Conservation (phyloP, 2,329 filamentous ascomycete genomes). For the Aspergillus sp. region DNA sequence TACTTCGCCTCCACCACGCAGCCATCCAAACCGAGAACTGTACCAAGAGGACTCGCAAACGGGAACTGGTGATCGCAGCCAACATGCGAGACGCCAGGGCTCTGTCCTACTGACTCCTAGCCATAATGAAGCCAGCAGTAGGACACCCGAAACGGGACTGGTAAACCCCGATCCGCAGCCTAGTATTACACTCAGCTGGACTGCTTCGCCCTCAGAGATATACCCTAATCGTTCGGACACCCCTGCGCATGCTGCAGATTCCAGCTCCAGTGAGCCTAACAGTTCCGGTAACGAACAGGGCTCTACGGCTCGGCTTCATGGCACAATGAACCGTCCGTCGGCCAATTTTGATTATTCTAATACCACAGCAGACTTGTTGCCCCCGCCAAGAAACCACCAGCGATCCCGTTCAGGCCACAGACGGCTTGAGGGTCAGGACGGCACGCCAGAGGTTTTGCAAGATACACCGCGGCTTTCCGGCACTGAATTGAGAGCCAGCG, state of each 20-base stretch:
- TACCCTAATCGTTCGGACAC: conserved; percentile 31
- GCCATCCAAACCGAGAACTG: conserved; percentile 33
- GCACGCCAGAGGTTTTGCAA: conserved; percentile 27
- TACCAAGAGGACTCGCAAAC: conserved; percentile 34
- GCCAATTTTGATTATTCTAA: conserved; percentile 26
- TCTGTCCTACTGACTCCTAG: conserved; percentile 46
- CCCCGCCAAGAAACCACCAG: conserved; percentile 30
- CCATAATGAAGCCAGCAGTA: conserved; percentile 23
- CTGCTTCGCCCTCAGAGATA: conserved; percentile 44
- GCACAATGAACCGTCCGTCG: conserved; percentile 21
- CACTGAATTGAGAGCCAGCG: conserved; percentile 40
- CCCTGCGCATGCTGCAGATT: conserved; percentile 23
- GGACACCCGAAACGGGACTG: conserved; percentile 27
- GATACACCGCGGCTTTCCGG: conserved; percentile 32
- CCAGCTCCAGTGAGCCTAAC: conserved; percentile 26
- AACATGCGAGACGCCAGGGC: conserved; percentile 40
- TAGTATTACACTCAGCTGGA: conserved; percentile 41
- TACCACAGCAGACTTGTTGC: conserved; percentile 23
- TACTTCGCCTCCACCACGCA: conserved; percentile 35
- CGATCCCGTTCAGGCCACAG: conserved; percentile 41
- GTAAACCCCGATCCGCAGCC: conserved; percentile 34
- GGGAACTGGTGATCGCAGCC: conserved; percentile 28
- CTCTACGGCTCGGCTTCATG: conserved; percentile 16
- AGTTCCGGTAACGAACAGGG: conserved; percentile 27
- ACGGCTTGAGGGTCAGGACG: conserved; percentile 32